Evolutionary conservation across 2,329 filamentous ascomycete species (phyloP), one percentile per base, ranked within the genome.

Genomic region (Botrytis elliptica): DNA sequence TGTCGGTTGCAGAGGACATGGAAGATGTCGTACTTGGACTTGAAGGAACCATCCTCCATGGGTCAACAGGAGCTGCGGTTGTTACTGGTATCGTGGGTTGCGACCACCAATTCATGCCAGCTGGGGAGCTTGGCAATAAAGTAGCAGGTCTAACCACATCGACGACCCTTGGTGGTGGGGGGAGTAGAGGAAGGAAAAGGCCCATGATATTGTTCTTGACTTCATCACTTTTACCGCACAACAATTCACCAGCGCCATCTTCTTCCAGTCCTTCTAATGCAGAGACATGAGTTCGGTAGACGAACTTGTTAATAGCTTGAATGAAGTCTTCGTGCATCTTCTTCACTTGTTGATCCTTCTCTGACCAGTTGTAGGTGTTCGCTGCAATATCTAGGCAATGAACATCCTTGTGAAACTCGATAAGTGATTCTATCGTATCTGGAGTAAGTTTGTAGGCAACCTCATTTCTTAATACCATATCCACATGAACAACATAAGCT

Each of bases 401-500:
- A 79, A 98, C 89, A 77, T 98, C 93, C 86, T 96, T 95, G 88
- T 99, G 96, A 84, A 97, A 97, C 82, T 97, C 93, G 82, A 97
- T 92, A 77, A 99, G 89, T 70, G 93, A 85, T 80, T 97, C 94
- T 84, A 99, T 99, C 75, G 95, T 94, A 82, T 98, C 96, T 74
- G 91, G 89, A 38, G 95, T 98, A 81, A 99, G 89, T 88, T 99
- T 99, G 89, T 95, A 98, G 78, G 95, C 96, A 81, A 99, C 94
- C 86, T 98, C 96, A 83, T 97, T 96, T 84, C 95, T 92, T 80
- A 97, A 90, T 75, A 99, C 95, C 94, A 98, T 97, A 86, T 99
- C 96, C 84, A 99, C 94, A 84, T 98, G 95, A 75, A 99, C 96
- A 79, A 98, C 95, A 83, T 99, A 99, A 70, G 96, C 96, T 85